Evolutionary conservation across 768 basidiomycete species (phyloP), one percentile per base, ranked within the genome.

Genomic region (Chalciporus chontae): DNA sequence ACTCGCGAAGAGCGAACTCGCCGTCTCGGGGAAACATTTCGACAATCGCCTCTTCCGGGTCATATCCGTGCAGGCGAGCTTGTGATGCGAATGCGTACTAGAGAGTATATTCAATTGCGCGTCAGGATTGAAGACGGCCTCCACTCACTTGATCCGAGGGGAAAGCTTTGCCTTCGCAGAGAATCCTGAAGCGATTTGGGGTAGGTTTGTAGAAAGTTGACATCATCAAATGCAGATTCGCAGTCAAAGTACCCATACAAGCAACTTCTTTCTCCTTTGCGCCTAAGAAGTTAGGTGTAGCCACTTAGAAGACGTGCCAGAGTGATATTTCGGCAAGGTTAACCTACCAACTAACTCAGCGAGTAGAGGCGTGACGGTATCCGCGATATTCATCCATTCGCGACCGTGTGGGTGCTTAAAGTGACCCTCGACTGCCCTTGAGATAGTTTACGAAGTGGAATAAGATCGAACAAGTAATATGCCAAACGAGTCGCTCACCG

Each of bases 61-160:
- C 79, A 64, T 83, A 80, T 48, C 89, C 89, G 71, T 92, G 94
- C 31, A 87, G 73, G 44, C 72, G 66, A 31, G 80, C 89, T 72
- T 98, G 96, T n/a, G 95, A 96, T 48, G 87, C 80, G 64, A 98
- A 91, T 29, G 95, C 96, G 69, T 98, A 98, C 94, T 98, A 63
- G 39, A 45, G 50, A 49, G 48, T 52, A 6, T n/a, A 49, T 38
- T 55, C 42, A 44, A 47, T 55, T 62, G 17, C 54, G 50, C 24
- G 34, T 52, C 46, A 45, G 27, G 38, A 50, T 36, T 5, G n/a
- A 46, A 58, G 47, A 45, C 26, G 52, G 21, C 15, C 8, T 34
- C 45, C 37, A 65, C 80, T 56, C 48, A 90, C 95, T 76, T 92
- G 89, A 77, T 99, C 96, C 67, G 91, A 94, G 61, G 96, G 94